Conservation (phyloP, 192 early-diverging fungal genomes). For the Funneliformis geosporum region DNA sequence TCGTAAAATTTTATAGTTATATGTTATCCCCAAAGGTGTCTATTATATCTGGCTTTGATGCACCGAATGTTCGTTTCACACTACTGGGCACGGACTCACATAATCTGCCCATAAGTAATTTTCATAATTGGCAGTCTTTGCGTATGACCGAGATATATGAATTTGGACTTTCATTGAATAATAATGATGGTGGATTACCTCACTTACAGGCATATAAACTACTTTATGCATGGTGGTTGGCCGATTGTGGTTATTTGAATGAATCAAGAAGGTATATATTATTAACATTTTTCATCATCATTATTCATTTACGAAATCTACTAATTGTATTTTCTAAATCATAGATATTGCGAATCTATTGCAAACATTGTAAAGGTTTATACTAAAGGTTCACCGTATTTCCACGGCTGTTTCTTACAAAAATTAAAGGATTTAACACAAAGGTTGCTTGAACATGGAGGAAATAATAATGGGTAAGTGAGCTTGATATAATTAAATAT, state of each 20-base stretch:
- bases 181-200: slow-evolving; percentile 64
- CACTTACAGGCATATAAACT: slow-evolving; percentile 92
- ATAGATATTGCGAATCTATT: slow-evolving; percentile 77
- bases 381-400: slow-evolving; percentile 77
- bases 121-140: slow-evolving; percentile 58
- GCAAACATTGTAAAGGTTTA: slow-evolving; percentile 69
- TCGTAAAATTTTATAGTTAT: slow-evolving; percentile 45
- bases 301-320: background rate
- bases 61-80: slow-evolving; percentile 60
- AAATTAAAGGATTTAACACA: slow-evolving; percentile 74
- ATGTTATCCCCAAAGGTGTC: slow-evolving; percentile 66
- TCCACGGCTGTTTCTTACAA: slow-evolving; percentile 71
- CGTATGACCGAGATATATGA: slow-evolving; percentile 86
- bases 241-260: slow-evolving; percentile 74
- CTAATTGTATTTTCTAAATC: background rate
- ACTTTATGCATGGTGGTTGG: slow-evolving; percentile 74
- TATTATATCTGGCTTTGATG: slow-evolving; percentile 63
- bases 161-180: slow-evolving; percentile 60
- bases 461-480: slow-evolving; percentile 35
- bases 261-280: slow-evolving; percentile 57
- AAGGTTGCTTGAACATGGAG: slow-evolving; percentile 52
- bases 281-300: background rate
- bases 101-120: slow-evolving; percentile 47
- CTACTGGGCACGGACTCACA: slow-evolving; percentile 64
- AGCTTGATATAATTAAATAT: background rate